phyloP scores from a whole-genome alignment of 2,329 filamentous ascomycete species.

The Fusarium chlamydosporum region DNA sequence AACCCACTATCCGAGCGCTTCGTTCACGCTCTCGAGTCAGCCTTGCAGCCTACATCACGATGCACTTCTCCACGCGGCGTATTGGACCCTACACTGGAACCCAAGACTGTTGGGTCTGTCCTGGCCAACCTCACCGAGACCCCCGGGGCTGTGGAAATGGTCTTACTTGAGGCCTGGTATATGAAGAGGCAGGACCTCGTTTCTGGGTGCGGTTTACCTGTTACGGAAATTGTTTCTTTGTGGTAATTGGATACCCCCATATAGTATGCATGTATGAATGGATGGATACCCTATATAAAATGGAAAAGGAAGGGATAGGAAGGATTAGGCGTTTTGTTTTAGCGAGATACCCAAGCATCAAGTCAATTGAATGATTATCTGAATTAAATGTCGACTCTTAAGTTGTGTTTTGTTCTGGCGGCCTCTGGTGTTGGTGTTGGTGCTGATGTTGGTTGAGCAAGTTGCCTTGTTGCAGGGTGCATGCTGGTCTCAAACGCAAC shows the following conservation, averaged over 20 bases:
- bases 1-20: constrained; percentile 39
- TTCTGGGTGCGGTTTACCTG: constrained; percentile 22
- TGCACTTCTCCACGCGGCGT: constrained; percentile 25
- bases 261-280: not conserved
- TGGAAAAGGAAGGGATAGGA: constrained; percentile 4
- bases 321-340: constrained; percentile 23
- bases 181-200: constrained; percentile 26
- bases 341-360: constrained; percentile 40
- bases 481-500: not conserved
- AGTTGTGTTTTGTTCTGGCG: constrained; percentile 3
- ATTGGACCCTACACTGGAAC: constrained; percentile 45
- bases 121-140: constrained; percentile 26
- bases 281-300: not conserved
- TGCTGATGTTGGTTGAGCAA: not conserved
- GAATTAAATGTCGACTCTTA: no score
- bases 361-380: constrained; percentile 11
- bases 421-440: not conserved
- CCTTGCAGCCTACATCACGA: constrained; percentile 37
- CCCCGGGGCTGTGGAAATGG: constrained; percentile 37
- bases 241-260: constrained; percentile 36
- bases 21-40: constrained; percentile 35
- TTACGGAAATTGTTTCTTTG: constrained; percentile 42
- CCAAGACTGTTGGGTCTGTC: constrained; percentile 16
- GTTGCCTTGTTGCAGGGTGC: not conserved
- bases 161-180: constrained; percentile 47